Evolutionary conservation across 148 eudicot species (phyloP).

Genomic region (Vaccinium corymbosum): DNA sequence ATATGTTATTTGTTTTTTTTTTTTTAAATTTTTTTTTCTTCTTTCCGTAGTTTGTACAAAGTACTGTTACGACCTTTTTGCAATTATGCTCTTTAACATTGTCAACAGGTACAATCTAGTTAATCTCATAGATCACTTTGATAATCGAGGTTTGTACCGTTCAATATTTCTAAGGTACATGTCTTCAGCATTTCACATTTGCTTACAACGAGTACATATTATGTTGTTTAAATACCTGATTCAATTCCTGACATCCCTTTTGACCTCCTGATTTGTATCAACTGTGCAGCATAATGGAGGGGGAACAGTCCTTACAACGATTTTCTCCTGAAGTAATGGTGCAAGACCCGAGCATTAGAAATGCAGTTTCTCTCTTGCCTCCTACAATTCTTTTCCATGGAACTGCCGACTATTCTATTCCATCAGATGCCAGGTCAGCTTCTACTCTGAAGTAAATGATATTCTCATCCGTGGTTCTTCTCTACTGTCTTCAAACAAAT

Average conservation of each 20-base stretch:
- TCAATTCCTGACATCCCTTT: conserved; percentile 5
- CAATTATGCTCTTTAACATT: conserved; percentile 10
- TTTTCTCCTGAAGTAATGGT: conserved; percentile 86
- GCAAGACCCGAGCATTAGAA: conserved; percentile 58
- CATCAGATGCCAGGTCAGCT: conserved; percentile 71
- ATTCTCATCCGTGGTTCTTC: not conserved
- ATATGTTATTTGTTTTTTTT: not conserved
- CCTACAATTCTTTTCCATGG: conserved; percentile 82
- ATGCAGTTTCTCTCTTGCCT: conserved; percentile 70
- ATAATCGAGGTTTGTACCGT: conserved; percentile 78
- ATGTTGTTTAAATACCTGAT: not conserved
- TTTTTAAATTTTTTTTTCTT: not conserved
- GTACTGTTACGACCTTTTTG: not conserved
- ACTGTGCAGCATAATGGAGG: conserved; percentile 80
- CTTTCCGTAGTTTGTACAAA: not conserved
- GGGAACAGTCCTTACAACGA: conserved; percentile 61
- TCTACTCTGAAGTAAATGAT: conserved; percentile 8
- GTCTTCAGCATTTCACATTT: not conserved
- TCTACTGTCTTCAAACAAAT: not conserved
- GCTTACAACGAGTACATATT: not conserved
- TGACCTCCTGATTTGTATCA: conserved; percentile 17
- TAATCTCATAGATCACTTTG: conserved; percentile 79
- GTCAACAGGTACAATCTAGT: conserved; percentile 73
- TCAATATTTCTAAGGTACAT: conserved; percentile 68
- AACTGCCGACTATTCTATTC: conserved; percentile 90